Evolutionary conservation across 2,329 filamentous ascomycete species (phyloP).

Genomic region (Aspergillus tamarii): DNA sequence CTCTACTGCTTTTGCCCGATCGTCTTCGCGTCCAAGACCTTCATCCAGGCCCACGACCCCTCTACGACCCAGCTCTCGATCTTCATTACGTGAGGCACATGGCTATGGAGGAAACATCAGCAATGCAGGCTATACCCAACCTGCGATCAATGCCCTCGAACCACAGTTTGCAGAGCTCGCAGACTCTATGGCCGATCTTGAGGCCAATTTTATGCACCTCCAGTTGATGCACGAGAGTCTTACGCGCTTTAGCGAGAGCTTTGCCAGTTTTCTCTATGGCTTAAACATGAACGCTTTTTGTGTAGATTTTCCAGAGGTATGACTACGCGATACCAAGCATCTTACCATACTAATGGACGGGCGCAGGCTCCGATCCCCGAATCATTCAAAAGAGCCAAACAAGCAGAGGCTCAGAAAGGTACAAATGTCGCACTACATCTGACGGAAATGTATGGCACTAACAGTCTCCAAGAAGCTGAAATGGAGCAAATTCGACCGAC

Average conservation of each 20-base stretch:
- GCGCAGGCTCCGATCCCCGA: constrained; percentile 76
- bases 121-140: constrained; percentile 52
- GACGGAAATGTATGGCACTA: constrained; percentile 4
- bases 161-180: constrained; percentile 90
- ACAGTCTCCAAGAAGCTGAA: constrained; percentile 37
- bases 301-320: constrained; percentile 92
- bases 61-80: constrained; percentile 84
- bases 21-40: constrained; percentile 64
- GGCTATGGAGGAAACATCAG: constrained; percentile 49
- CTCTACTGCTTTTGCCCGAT: constrained; percentile 41
- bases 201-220: constrained; percentile 96
- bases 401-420: constrained; percentile 58
- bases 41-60: constrained; percentile 85
- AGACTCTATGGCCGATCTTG: constrained; percentile 91
- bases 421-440: constrained; percentile 10
- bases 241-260: constrained; percentile 91
- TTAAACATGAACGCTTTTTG: constrained; percentile 99
- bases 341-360: constrained; percentile 7
- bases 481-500: constrained; percentile 37
- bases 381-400: constrained; percentile 72
- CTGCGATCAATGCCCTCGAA: constrained; percentile 76
- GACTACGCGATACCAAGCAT: neutral
- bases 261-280: constrained; percentile 92
- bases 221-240: constrained; percentile 96
- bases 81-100: constrained; percentile 79